phyloP scores from a whole-genome alignment of 345 rosid species.

The Cardamine occulta region DNA sequence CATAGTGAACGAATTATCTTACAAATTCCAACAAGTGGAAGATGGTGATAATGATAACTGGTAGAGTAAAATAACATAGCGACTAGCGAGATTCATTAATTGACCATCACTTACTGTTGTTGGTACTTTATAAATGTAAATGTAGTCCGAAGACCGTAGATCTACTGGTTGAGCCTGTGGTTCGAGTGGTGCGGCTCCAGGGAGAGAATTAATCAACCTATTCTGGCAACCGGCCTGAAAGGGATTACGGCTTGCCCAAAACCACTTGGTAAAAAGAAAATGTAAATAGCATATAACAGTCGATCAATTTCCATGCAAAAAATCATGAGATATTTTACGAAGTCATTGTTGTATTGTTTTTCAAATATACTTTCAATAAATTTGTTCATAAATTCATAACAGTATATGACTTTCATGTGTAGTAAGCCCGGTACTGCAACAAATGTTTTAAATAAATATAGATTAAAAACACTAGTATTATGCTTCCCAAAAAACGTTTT shows the following conservation, averaged over 20 bases:
- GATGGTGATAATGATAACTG: background rate
- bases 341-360: background rate
- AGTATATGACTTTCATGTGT: background rate
- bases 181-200: background rate
- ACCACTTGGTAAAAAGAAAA: background rate
- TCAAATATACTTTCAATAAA: background rate
- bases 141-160: background rate
- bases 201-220: background rate
- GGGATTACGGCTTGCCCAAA: background rate
- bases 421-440: background rate
- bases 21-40: background rate
- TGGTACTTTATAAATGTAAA: background rate
- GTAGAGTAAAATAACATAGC: background rate
- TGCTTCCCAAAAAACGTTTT: background rate
- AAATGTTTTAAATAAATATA: too few relatives aligned
- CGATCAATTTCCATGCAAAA: too few relatives aligned
- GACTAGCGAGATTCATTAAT: conserved; percentile 3
- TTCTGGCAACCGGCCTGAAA: too few relatives aligned
- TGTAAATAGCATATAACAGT: background rate
- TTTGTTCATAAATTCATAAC: background rate
- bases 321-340: too few relatives aligned
- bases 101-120: background rate
- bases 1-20: background rate
- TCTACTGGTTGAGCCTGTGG: background rate
- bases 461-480: background rate